Evolutionary conservation across 768 basidiomycete species (phyloP).

Genomic region (Pleurotus giganteus): DNA sequence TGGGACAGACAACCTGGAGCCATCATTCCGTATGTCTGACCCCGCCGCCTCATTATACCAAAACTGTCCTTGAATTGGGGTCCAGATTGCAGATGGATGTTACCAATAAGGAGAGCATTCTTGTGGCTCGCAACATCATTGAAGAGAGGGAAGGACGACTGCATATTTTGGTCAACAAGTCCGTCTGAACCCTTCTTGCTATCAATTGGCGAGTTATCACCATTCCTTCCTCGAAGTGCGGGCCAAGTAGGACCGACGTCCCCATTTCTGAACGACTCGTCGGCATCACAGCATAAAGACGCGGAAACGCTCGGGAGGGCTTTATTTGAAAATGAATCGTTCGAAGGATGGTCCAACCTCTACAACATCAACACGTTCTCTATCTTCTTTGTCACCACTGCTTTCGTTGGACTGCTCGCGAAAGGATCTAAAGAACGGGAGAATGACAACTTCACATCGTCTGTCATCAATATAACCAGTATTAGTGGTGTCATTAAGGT

Average conservation of each 20-base stretch:
- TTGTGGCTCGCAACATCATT: conserved; percentile 48
- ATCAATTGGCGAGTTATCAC: background rate
- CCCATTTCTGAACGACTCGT: conserved; percentile 52
- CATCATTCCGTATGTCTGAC: conserved; percentile 52
- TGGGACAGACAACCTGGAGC: conserved; percentile 47
- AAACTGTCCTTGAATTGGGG: background rate
- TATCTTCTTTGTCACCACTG: conserved; percentile 74
- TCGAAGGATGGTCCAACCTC: conserved; percentile 59
- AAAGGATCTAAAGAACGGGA: conserved; percentile 62
- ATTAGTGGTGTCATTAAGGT: conserved; percentile 71
- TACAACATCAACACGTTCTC: conserved; percentile 72
- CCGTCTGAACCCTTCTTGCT: conserved; percentile 16
- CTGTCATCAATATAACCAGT: conserved; percentile 75
- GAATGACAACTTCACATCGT: conserved; percentile 53
- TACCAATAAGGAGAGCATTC: conserved; percentile 67
- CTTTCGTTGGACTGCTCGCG: conserved; percentile 73
- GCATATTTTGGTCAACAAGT: conserved; percentile 86
- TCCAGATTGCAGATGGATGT: conserved; percentile 67
- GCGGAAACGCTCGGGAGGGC: conserved; percentile 66
- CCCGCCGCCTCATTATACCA: background rate
- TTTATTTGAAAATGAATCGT: conserved; percentile 65
- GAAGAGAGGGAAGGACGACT: conserved; percentile 63
- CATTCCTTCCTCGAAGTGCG: conserved; percentile 43
- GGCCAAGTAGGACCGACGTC: conserved; percentile 70
- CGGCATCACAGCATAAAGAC: conserved; percentile 57